These are phyloP conservation scores for Edaphochlamys debaryana DNA, from an alignment of 139 green algal species.

Conservation along the genomic window DNA sequence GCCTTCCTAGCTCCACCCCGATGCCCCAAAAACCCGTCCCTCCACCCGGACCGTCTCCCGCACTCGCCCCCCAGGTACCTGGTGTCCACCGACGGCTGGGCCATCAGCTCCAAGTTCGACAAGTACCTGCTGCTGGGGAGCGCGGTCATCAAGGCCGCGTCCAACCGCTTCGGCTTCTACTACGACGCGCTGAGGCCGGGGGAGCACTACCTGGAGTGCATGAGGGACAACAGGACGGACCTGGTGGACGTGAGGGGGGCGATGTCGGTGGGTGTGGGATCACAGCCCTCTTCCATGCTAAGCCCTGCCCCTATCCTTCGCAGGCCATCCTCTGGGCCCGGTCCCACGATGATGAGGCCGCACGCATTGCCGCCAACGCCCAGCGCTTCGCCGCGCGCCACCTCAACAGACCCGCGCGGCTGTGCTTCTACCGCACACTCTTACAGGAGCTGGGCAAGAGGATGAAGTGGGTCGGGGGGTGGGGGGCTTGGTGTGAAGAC, in stretches of 20 bases:
- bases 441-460: slow-evolving; percentile 18
- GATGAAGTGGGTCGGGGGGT: slow-evolving; percentile 9
- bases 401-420: slow-evolving; percentile 5
- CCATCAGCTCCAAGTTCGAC: slow-evolving; percentile 36
- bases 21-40: no score
- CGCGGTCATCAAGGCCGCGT: background rate
- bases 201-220: slow-evolving; percentile 19
- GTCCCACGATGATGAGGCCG: slow-evolving; percentile 8
- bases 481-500: background rate
- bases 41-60: no score
- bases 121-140: slow-evolving; percentile 42
- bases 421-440: slow-evolving; percentile 33
- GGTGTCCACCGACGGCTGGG: slow-evolving; percentile 31
- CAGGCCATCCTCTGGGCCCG: no score
- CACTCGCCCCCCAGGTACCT: slow-evolving; percentile 22
- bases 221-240: slow-evolving; percentile 22
- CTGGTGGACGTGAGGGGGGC: background rate
- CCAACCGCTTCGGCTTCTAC: slow-evolving; percentile 14
- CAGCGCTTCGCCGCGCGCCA: slow-evolving; percentile 9
- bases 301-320: no score
- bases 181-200: slow-evolving; percentile 14
- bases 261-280: background rate
- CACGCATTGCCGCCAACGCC: background rate
- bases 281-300: no score
- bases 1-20: no score